A percentile compares a stretch with the other conserved stretches of the same genome.
Evolutionary conservation across 1,284 basidiomycete genomes (phyloP).

Genomic region (Inonotus obliquus): DNA sequence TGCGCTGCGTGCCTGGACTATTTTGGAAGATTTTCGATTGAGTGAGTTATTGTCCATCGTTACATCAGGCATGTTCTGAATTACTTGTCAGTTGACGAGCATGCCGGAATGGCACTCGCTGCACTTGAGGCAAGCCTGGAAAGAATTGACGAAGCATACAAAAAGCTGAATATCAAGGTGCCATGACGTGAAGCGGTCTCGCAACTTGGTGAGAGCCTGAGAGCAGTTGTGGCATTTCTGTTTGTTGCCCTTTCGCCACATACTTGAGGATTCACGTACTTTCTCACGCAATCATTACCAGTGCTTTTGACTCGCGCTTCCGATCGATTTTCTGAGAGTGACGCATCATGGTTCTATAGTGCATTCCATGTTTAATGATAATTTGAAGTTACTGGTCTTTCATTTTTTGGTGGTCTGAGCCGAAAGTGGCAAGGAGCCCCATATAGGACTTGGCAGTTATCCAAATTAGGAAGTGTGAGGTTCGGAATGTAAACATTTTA

Average conservation of each 20-base stretch:
- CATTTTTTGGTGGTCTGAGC: not conserved
- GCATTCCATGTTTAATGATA: too few species aligned
- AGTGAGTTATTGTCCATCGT: constrained; percentile 30
- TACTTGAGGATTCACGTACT: too few species aligned
- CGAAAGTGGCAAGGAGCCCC: not conserved
- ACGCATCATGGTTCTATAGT: too few species aligned
- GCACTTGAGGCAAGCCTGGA: constrained; percentile 26
- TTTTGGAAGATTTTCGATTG: constrained; percentile 22
- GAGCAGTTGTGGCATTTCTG: not conserved
- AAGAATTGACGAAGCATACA: constrained; percentile 22
- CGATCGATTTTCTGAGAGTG: too few species aligned
- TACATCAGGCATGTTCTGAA: constrained; percentile 19
- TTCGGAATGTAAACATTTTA: not conserved
- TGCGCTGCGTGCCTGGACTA: constrained; percentile 27
- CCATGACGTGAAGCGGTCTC: not conserved
- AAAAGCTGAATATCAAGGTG: not conserved
- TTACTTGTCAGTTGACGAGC: constrained; percentile 29
- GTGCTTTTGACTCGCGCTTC: too few species aligned
- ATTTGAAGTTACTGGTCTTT: not conserved
- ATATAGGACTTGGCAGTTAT: not conserved
- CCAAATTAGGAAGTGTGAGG: not conserved
- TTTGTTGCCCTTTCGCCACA: too few species aligned
- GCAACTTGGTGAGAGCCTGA: too few species aligned
- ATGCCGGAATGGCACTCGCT: constrained; percentile 23
- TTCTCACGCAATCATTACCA: too few species aligned